Evolutionary conservation across 306 rosid species (phyloP).

Genomic region (Cucurbita pepo): DNA sequence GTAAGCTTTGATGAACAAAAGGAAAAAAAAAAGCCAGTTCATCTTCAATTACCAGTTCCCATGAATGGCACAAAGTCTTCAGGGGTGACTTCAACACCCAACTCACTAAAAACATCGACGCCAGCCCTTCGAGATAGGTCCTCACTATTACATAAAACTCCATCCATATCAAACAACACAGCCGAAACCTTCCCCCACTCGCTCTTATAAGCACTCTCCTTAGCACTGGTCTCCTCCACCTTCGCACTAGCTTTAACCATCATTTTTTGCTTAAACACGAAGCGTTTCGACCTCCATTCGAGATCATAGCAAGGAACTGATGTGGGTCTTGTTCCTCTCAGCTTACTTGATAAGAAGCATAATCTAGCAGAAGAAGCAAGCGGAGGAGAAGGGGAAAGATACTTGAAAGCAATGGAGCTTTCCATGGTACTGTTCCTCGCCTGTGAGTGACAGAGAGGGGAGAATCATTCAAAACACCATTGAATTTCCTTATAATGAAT

Average conservation of each 20-base stretch:
- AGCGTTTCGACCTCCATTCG: slow-evolving; percentile 28
- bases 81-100: slow-evolving; percentile 69
- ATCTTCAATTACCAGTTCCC: slow-evolving; percentile 60
- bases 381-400: slow-evolving; percentile 16
- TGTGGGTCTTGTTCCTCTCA: slow-evolving; percentile 15
- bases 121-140: slow-evolving; percentile 70
- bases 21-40: not conserved
- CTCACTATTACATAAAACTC: slow-evolving; percentile 87
- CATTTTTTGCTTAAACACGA: slow-evolving; percentile 18
- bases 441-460: slow-evolving; percentile 23
- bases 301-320: slow-evolving; percentile 22
- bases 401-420: slow-evolving; percentile 25
- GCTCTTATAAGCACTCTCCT: slow-evolving; percentile 13
- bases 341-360: slow-evolving; percentile 16
- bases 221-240: slow-evolving; percentile 37
- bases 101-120: slow-evolving; percentile 69
- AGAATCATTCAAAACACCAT: slow-evolving; percentile 8
- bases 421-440: slow-evolving; percentile 4
- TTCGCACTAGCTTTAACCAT: slow-evolving; percentile 37
- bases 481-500: not conserved
- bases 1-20: not conserved
- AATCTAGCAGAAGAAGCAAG: slow-evolving; percentile 18
- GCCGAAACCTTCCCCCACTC: slow-evolving; percentile 88
- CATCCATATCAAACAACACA: slow-evolving; percentile 92
- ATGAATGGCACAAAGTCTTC: slow-evolving; percentile 82